Percentiles rank a stretch among this genome's conserved stretches.
These are phyloP conservation scores for Trichosporon coremiiforme DNA, from an alignment of 1,284 basidiomycete species.

Conservation along the genomic window DNA sequence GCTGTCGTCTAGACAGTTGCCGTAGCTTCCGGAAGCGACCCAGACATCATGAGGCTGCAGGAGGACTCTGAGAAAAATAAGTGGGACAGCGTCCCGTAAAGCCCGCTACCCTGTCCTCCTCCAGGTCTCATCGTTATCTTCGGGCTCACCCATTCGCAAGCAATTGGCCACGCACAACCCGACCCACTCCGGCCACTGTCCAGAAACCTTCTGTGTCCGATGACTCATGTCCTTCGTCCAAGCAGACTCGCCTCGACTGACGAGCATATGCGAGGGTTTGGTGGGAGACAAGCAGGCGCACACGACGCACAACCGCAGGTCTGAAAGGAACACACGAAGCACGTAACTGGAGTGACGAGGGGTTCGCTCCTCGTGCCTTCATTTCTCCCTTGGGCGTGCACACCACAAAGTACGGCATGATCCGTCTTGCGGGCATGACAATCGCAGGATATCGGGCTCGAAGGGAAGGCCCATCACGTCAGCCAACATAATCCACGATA, in stretches of 20 bases:
- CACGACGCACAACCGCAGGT: too few species aligned
- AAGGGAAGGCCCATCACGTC: too few species aligned
- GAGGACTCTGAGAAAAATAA: too few species aligned
- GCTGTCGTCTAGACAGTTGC: background rate
- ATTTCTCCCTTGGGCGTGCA: background rate
- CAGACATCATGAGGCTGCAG: too few species aligned
- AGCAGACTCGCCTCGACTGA: background rate
- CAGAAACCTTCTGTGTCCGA: background rate
- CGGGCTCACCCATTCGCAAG: background rate
- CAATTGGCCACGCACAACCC: background rate
- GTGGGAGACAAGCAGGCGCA: too few species aligned
- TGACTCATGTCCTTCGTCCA: background rate
- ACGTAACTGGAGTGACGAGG: too few species aligned
- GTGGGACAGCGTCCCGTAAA: background rate
- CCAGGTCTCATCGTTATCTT: background rate
- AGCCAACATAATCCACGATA: too few species aligned
- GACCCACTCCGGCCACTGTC: conserved; percentile 3
- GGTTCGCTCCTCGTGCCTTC: background rate
- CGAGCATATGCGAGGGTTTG: too few species aligned
- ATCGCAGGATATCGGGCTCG: too few species aligned
- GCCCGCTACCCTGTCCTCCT: background rate
- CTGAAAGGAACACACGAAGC: too few species aligned
- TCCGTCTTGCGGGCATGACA: too few species aligned
- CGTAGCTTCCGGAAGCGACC: background rate
- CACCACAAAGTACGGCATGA: too few species aligned